These are phyloP conservation scores for Talinum fruticosum DNA, from an alignment of 148 eudicot species.

Conservation along the genomic window DNA sequence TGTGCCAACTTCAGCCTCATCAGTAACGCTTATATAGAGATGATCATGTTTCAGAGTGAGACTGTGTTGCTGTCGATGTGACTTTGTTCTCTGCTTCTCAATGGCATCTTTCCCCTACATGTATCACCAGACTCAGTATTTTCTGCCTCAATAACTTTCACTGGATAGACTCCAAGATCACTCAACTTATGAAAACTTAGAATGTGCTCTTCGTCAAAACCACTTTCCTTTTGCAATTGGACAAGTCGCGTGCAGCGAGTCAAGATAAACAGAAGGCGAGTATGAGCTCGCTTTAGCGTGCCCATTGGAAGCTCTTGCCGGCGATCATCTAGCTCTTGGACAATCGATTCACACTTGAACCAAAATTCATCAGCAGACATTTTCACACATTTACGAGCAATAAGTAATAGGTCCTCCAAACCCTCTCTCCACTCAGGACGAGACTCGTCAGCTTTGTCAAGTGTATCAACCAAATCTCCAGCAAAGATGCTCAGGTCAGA, in stretches of 20 bases:
- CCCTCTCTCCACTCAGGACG: conserved; percentile 69
- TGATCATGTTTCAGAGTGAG: conserved; percentile 38
- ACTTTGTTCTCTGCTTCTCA: conserved; percentile 39
- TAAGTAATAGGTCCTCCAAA: conserved; percentile 76
- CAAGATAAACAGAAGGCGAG: conserved; percentile 88
- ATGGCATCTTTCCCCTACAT: conserved; percentile 33
- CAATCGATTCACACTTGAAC: conserved; percentile 83
- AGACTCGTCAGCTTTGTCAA: conserved; percentile 53
- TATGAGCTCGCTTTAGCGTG: conserved; percentile 71
- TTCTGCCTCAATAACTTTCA: conserved; percentile 30
- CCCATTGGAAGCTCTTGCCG: conserved; percentile 90
- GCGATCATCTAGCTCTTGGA: conserved; percentile 88
- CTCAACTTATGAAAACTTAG: conserved; percentile 73
- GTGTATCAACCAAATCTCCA: conserved; percentile 74
- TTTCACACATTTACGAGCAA: conserved; percentile 78
- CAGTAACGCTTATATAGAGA: conserved; percentile 31
- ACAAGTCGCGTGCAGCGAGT: conserved; percentile 93
- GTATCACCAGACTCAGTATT: conserved; percentile 26
- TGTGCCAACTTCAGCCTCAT: conserved; percentile 57
- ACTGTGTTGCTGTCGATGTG: conserved; percentile 40
- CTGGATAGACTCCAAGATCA: conserved; percentile 93
- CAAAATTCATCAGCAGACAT: conserved; percentile 88
- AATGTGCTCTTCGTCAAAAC: conserved; percentile 73
- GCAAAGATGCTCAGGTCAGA: conserved; percentile 89
- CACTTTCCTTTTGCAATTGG: conserved; percentile 86